These are phyloP conservation scores for Melanogaster broomeanus DNA, from an alignment of 768 basidiomycete genomes.

Conservation along the genomic window DNA sequence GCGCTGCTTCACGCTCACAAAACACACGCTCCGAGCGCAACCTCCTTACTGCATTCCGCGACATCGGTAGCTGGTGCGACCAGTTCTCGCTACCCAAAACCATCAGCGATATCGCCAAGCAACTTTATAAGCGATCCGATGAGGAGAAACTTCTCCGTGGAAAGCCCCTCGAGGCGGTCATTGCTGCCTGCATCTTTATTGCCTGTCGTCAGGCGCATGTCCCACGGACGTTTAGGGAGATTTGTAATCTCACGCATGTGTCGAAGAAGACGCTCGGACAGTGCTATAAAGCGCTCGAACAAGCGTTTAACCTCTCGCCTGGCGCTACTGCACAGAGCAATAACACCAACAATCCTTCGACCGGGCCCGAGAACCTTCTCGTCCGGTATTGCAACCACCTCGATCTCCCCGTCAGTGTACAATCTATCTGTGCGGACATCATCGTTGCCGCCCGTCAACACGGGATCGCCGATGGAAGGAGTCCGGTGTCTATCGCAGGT, in stretches of 20 bases:
- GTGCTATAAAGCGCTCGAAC: slow-evolving; percentile 87
- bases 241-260: slow-evolving; percentile 90
- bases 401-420: slow-evolving; percentile 79
- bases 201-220: slow-evolving; percentile 95
- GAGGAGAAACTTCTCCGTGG: slow-evolving; percentile 92
- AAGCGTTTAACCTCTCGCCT: slow-evolving; percentile 86
- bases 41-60: slow-evolving; percentile 84
- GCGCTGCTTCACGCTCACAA: slow-evolving; percentile 83
- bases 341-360: slow-evolving; percentile 39
- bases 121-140: slow-evolving; percentile 95
- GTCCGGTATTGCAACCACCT: slow-evolving; percentile 95
- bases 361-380: slow-evolving; percentile 83
- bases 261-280: slow-evolving; percentile 95
- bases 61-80: slow-evolving; percentile 94
- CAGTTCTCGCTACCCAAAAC: slow-evolving; percentile 92
- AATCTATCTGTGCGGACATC: slow-evolving; percentile 81
- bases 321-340: slow-evolving; percentile 65
- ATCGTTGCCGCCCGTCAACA: slow-evolving; percentile 77
- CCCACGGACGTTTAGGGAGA: slow-evolving; percentile 95
- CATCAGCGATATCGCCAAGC: slow-evolving; percentile 95
- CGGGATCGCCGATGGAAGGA: slow-evolving; percentile 91
- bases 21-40: slow-evolving; percentile 81
- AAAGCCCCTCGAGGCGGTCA: slow-evolving; percentile 89
- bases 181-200: slow-evolving; percentile 98
- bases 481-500: slow-evolving; percentile 97